Percentiles rank a stretch among this genome's conserved stretches.
phyloP scores from a whole-genome alignment of 805 yeast species.

The Novakomyces olei region DNA sequence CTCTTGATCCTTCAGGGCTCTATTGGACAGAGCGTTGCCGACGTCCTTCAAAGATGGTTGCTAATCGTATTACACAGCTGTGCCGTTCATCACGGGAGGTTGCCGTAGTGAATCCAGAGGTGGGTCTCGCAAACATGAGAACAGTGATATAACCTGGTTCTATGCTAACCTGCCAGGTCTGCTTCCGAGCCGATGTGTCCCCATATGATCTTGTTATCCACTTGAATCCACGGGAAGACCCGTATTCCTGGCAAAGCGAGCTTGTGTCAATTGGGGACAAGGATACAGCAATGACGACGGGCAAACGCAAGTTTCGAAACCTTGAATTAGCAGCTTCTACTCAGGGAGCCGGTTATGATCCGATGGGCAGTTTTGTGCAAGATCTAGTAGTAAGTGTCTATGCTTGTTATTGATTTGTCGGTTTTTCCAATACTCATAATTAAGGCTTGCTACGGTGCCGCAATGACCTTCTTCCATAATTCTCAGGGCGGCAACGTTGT shows the following conservation, averaged over 20 bases:
- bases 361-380: conserved; percentile 19
- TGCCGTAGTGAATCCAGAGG: conserved; percentile 10
- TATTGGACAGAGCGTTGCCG: conserved; percentile 52
- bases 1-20: conserved; percentile 68
- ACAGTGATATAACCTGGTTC: neutral
- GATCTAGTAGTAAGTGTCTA: too few species aligned
- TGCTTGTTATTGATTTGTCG: too few species aligned
- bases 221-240: conserved; percentile 22
- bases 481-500: too few species aligned
- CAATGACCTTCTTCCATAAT: too few species aligned
- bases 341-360: neutral
- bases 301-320: conserved; percentile 21
- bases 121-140: neutral
- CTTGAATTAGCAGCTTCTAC: conserved; percentile 37
- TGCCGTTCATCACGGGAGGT: conserved; percentile 47
- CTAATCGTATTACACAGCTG: conserved; percentile 70
- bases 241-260: conserved; percentile 12
- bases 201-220: conserved; percentile 65
- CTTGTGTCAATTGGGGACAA: conserved; percentile 13
- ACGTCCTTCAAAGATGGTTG: conserved; percentile 44
- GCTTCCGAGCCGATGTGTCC: conserved; percentile 50
- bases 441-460: too few species aligned
- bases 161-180: conserved; percentile 11
- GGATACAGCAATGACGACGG: conserved; percentile 8
- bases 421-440: too few species aligned